Evolutionary conservation across 192 early-diverging fungal genomes (phyloP), one percentile per base, ranked within the genome.

Genomic region (Pilobolus umbonatus): DNA sequence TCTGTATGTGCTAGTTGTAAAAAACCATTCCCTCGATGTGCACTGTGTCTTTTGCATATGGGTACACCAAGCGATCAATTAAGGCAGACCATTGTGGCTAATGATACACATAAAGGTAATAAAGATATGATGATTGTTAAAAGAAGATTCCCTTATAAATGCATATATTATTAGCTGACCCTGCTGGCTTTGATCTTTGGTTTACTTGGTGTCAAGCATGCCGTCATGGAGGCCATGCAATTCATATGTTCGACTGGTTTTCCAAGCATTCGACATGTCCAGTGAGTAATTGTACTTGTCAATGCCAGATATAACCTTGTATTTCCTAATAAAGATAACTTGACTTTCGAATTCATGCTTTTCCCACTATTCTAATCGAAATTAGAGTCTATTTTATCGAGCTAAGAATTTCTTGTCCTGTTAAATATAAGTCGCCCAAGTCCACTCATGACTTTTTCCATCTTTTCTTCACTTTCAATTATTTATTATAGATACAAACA

Each of bases 161-260:
- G n/a, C n/a, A n/a, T n/a, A n/a, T 55, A 21, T 49, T 24, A n/a
- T 61, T 65, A 66, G 67, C 62, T 57, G 78, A 76, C 60, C 75
- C 76, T 12, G 65, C 71, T 46, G 85, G 86, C 38, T 87, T 92
- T 67, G 83, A 93, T 58, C 70, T 83, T 38, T 99, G 94, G 95
- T 99, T 97, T 67, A 96, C 93, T 12, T 99, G 96, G 96, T 99
- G 96, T 73, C 94, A 96, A 70, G 90, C 89, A 9, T 99, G 96
- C 71, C 80, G 89, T 12, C 96, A 99, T 72, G 96, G 96, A 34
- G 96, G 96, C 1, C 96, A 99, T 66, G 87, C 88, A 2, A 73
- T 79, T 26, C 96, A 99, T 62, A 82, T 99, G 74, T 68, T 81
- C 31, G 79, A 88, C 38, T 99, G 96, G 96, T 99, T 99, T 67